Evolutionary conservation across 306 rosid genomes (phyloP).

Genomic region (Begonia peltatifolia): DNA sequence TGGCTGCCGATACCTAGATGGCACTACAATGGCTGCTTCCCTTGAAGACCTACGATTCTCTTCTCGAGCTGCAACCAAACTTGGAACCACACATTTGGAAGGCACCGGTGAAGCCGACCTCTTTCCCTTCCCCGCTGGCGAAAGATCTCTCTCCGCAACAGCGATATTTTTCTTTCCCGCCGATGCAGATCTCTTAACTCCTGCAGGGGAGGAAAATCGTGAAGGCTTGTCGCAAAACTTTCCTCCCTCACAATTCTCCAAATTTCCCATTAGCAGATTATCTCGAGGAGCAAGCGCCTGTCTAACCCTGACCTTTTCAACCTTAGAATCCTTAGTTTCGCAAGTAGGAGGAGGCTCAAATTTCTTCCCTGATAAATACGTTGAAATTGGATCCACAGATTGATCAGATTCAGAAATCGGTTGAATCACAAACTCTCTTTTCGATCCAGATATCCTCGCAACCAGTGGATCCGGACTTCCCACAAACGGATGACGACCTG

Average conservation of each 20-base stretch:
- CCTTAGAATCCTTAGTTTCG: conserved; percentile 9
- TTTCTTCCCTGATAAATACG: conserved; percentile 32
- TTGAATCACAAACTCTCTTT: conserved; percentile 58
- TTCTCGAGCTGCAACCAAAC: conserved; percentile 59
- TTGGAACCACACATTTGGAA: conserved; percentile 81
- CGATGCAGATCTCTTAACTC: conserved; percentile 46
- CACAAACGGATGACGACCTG: conserved; percentile 63
- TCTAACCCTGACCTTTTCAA: conserved; percentile 27
- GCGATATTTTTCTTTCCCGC: conserved; percentile 30
- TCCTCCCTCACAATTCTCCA: conserved; percentile 14
- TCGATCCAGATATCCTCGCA: conserved; percentile 38
- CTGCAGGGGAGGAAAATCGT: conserved; percentile 77
- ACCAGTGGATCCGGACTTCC: conserved; percentile 67
- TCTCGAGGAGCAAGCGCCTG: conserved; percentile 63
- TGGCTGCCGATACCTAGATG: conserved; percentile 85
- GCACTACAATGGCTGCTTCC: conserved; percentile 78
- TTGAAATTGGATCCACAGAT: conserved; percentile 36
- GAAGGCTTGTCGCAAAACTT: conserved; percentile 27
- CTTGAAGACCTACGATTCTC: conserved; percentile 42
- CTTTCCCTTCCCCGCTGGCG: conserved; percentile 63
- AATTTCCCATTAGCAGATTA: conserved; percentile 20
- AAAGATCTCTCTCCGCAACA: conserved; percentile 54
- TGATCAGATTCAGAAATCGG: conserved; percentile 63
- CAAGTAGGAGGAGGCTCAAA: conserved; percentile 10
- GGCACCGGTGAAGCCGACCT: conserved; percentile 86